Percentiles rank a stretch among this genome's conserved stretches.
phyloP scores from a whole-genome alignment of 371 early-diverging fungal species.

The Rhizopus delemar region DNA sequence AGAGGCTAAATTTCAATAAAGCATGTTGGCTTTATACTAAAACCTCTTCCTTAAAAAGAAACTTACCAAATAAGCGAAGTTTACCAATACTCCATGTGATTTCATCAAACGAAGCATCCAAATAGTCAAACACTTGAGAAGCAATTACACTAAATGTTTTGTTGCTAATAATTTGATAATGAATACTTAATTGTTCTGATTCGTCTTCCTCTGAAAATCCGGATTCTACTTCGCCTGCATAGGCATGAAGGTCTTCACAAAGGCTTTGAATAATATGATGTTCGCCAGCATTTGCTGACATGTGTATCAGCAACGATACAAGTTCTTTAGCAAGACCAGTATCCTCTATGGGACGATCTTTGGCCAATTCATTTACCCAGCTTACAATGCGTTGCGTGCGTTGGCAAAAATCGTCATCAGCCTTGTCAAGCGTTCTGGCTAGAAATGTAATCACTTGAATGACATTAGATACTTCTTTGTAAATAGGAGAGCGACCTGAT shows the following conservation, averaged over 20 bases:
- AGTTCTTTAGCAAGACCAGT: constrained; percentile 31
- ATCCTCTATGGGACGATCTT: constrained; percentile 48
- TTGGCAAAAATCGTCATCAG: constrained; percentile 10
- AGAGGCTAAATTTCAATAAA: constrained; percentile 3
- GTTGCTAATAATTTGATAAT: constrained; percentile 38
- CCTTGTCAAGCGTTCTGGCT: constrained; percentile 25
- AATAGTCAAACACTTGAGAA: constrained; percentile 33
- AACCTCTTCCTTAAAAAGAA: background rate
- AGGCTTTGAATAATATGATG: constrained; percentile 34
- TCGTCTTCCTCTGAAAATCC: constrained; percentile 11
- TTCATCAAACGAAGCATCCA: constrained; percentile 45
- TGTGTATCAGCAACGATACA: constrained; percentile 28
- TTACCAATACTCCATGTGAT: constrained; percentile 47
- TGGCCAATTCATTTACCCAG: constrained; percentile 41
- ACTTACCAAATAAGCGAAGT: constrained; percentile 35
- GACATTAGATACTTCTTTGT: constrained; percentile 45
- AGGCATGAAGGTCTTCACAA: constrained; percentile 36
- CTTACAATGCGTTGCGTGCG: constrained; percentile 14
- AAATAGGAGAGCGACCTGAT: constrained; percentile 37
- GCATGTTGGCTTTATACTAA: too few relatives aligned
- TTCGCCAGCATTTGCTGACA: constrained; percentile 30
- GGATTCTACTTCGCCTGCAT: constrained; percentile 36
- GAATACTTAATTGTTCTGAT: constrained; percentile 6
- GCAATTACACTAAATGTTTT: constrained; percentile 33
- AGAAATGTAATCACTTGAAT: constrained; percentile 36